Evolutionary conservation across 1,284 basidiomycete species (phyloP).

Genomic region (Wallemia ichthyophaga): DNA sequence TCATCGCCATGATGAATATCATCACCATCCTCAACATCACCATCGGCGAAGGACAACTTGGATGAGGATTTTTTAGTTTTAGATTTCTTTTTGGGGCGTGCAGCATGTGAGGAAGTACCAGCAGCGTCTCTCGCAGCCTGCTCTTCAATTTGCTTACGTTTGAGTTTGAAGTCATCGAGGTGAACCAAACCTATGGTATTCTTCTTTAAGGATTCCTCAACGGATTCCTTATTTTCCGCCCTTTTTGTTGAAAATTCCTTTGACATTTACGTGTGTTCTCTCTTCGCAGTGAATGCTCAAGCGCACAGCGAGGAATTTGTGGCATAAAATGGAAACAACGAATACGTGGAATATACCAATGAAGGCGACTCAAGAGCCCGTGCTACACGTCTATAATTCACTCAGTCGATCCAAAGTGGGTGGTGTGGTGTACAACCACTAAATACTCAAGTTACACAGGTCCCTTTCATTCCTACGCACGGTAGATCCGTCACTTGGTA

Average conservation of each 20-base stretch:
- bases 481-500: conserved; percentile 91
- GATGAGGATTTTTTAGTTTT: conserved; percentile 65
- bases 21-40: conserved; percentile 28
- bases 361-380: conserved; percentile 14
- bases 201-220: conserved; percentile 80
- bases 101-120: conserved; percentile 20
- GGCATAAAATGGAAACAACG: conserved; percentile 5
- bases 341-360: conserved; percentile 16
- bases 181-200: conserved; percentile 76
- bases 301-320: not conserved
- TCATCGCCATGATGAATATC: conserved; percentile 7
- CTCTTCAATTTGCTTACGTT: conserved; percentile 66
- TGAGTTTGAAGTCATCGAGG: conserved; percentile 73
- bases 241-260: not conserved
- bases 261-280: not conserved
- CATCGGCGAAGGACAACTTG: conserved; percentile 64
- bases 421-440: conserved; percentile 9
- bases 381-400: conserved; percentile 71
- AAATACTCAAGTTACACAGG: conserved; percentile 19
- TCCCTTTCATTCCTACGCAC: conserved; percentile 47
- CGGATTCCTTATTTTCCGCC: conserved; percentile 41
- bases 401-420: conserved; percentile 64
- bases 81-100: conserved; percentile 50
- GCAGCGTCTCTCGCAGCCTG: conserved; percentile 70
- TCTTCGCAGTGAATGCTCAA: not conserved